Evolutionary conservation across 371 early-diverging fungal genomes (phyloP).

Genomic region (Apophysomyces sp.): DNA sequence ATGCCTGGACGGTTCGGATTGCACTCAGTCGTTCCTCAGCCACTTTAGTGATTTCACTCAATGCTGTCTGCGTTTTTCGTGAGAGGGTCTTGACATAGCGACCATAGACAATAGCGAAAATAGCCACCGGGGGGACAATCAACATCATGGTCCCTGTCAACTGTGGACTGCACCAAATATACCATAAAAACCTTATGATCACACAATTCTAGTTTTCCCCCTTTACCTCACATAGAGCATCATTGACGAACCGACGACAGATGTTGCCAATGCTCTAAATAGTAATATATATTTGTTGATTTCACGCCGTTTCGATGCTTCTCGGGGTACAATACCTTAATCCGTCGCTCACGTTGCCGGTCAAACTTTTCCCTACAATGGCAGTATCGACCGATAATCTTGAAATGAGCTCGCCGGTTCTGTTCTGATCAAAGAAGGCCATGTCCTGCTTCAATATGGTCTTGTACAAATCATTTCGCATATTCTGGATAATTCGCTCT

Average conservation of each 20-base stretch:
- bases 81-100: conserved; percentile 67
- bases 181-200: background rate
- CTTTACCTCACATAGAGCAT: conserved; percentile 68
- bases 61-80: conserved; percentile 66
- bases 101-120: conserved; percentile 75
- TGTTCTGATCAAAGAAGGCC: conserved; percentile 74
- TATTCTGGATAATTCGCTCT: conserved; percentile 69
- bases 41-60: conserved; percentile 72
- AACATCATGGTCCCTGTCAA: conserved; percentile 77
- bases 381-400: conserved; percentile 75
- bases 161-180: conserved; percentile 36
- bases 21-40: conserved; percentile 73
- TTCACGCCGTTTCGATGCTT: background rate
- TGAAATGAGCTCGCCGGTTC: conserved; percentile 79
- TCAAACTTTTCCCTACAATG: conserved; percentile 77
- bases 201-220: background rate
- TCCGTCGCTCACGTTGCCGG: conserved; percentile 80
- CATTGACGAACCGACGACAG: conserved; percentile 62
- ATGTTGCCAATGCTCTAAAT: conserved; percentile 51
- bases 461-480: conserved; percentile 56
- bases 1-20: conserved; percentile 80
- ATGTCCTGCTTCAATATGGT: conserved; percentile 66
- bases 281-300: background rate
- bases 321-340: conserved; percentile 45
- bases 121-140: conserved; percentile 76